These are phyloP conservation scores for Loxodes magnus DNA, from an alignment of 73 alveolate genomes.

Conservation along the genomic window DNA sequence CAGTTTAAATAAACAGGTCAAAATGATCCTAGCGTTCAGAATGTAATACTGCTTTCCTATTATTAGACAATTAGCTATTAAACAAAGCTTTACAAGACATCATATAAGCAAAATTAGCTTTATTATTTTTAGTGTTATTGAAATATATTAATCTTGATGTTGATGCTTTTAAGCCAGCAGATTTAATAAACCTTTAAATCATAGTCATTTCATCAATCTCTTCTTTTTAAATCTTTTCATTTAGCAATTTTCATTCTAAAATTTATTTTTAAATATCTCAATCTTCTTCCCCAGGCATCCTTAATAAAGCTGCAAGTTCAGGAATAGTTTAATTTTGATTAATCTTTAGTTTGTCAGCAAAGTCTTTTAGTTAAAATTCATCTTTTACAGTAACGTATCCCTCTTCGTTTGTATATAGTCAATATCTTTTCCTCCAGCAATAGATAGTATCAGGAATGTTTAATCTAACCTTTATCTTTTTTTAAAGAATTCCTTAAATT, in stretches of 20 bases:
- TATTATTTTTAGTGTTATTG: neutral
- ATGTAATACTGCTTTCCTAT: no score
- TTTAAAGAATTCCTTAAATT: neutral
- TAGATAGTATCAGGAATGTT: constrained; percentile 12
- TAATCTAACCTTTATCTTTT: neutral
- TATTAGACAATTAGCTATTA: neutral
- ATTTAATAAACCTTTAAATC: constrained; percentile 5
- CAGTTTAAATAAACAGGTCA: constrained; percentile 3
- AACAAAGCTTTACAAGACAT: neutral
- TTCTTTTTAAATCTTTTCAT: neutral
- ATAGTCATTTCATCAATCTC: neutral
- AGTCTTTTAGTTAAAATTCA: neutral
- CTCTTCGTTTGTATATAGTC: neutral
- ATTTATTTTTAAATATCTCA: neutral
- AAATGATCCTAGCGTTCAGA: neutral
- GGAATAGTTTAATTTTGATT: neutral
- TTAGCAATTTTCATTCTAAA: constrained; percentile 4
- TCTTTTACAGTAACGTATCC: neutral
- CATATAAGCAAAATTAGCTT: constrained; percentile 8
- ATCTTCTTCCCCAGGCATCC: constrained; percentile 3
- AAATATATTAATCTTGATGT: neutral
- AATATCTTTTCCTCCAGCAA: neutral
- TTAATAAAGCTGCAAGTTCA: constrained; percentile 1
- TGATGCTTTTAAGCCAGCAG: constrained; percentile 1
- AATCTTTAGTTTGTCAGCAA: neutral